Base-by-base conservation (phyloP, 306 rosid species). In the Vigna mungo region DNA sequence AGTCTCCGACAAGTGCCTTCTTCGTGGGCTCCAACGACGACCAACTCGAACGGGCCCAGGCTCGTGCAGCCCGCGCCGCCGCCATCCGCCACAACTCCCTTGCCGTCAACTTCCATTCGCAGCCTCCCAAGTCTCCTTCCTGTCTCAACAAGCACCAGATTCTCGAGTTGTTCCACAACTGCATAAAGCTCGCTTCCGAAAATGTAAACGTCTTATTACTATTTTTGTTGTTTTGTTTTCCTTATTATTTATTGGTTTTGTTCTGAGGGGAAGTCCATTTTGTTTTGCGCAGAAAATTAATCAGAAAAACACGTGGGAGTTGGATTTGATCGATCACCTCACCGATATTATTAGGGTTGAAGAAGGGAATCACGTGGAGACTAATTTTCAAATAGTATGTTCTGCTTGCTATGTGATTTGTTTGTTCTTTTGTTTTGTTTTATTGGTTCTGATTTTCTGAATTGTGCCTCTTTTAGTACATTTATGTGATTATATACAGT, bases 261-360 rank as follows among this genome's bases (percentile, higher is more conserved):
- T 41, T 63, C 36, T 6, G 20, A 59, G 16, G 6, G 30, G 3
- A 25, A 43, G 27, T 27, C 34, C 20, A 4, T 48, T 34, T 52
- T 27, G 17, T 41, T 43, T 69, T 39, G 36, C 74, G 82, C 89
- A 94, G 97, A 94, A 94, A 94, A 94, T 91, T 48, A 94, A 94
- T 86, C 96, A 94, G 84, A 90, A 88, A 76, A 94, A 94, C 68
- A 90, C 96, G 0, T 91, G 98, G 98, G 96, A 94, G 77, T 84
- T 94, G 82, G 77, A 85, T 73, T 85, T 94, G 96, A 91, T 94
- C 20, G 96, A 94, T 80, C 97, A 91, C 70, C 85, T 94, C 59
- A 81, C 90, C 18, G 92, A 91, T 60, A 83, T 91, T 73, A 89
- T 91, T 43, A 91, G 87, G 84, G 88, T 67, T 54, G 96, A 88